Percentiles rank a stretch among this genome's conserved stretches.
phyloP scores from a whole-genome alignment of 805 yeast species.

The Kodamaea jinghongensis region DNA sequence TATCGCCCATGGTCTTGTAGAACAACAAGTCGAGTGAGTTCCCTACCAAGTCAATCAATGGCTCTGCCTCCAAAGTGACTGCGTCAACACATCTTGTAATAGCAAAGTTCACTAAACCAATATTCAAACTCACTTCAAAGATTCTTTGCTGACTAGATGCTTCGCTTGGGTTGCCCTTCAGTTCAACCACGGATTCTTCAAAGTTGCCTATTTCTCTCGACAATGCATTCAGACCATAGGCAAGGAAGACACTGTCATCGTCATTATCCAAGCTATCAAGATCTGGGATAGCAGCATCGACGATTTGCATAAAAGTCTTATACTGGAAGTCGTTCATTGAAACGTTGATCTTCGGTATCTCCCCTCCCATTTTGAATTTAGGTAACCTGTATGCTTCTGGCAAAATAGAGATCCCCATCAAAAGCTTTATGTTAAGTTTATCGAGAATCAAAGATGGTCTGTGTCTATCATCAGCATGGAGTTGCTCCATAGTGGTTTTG shows the following conservation, averaged over 20 bases:
- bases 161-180: conserved; percentile 11
- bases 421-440: conserved; percentile 67
- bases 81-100: conserved; percentile 67
- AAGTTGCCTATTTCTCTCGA: background rate
- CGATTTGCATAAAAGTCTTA: conserved; percentile 75
- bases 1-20: conserved; percentile 54
- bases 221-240: conserved; percentile 22
- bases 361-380: conserved; percentile 68
- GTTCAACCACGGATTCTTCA: background rate
- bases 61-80: conserved; percentile 57
- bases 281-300: conserved; percentile 66
- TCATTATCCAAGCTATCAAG: conserved; percentile 34
- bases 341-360: conserved; percentile 68
- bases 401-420: conserved; percentile 78
- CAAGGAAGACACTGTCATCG: conserved; percentile 32
- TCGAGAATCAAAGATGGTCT: conserved; percentile 67
- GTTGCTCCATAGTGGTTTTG: conserved; percentile 69
- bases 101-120: conserved; percentile 60
- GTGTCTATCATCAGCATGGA: conserved; percentile 44
- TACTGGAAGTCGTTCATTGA: conserved; percentile 87
- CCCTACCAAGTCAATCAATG: conserved; percentile 70
- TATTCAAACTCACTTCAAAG: conserved; percentile 70
- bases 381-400: conserved; percentile 78
- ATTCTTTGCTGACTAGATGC: conserved; percentile 48
- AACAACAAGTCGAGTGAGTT: conserved; percentile 61